Evolutionary conservation across 1,284 basidiomycete genomes (phyloP), one percentile per base, ranked within the genome.

Genomic region (Cerrena zonata): DNA sequence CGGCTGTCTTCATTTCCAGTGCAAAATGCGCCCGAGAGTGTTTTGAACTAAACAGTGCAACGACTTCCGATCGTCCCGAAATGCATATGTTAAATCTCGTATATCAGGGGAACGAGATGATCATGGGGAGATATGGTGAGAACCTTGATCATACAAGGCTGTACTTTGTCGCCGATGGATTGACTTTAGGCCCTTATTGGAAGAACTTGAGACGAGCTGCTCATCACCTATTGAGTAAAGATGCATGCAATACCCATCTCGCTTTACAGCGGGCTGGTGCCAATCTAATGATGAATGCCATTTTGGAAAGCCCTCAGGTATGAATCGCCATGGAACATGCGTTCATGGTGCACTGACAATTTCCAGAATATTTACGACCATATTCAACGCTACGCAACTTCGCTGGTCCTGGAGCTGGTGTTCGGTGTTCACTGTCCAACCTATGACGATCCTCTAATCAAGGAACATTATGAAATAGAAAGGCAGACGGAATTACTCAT

Each of bases 211-310:
- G 48, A n/a, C 49, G 49, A 13, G 42, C 34, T 3, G 15, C 44
- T 10, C 43, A 36, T 23, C 26, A 45, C 13, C 11, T 40, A 23
- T 30, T 53, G 5, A 25, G 40, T 2, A 12, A 26, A 15, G 34
- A 45, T 19, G 52, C 34, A 2, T 46, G 52, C 38, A 43, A 24
- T 22, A 23, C 50, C 27, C 58, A 61, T 51, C 50, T 59, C 13
- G 56, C 56, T 15, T 59, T 60, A 23, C 61, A 64, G 52, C 51
- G 52, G 2, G 62, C 65, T 2, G 69, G 69, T 56, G 50, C 49
- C 11, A 44, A 43, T 18, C 48, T 50, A 36, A 25, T 53, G 25
- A 50, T 53, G 52, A 50, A 49, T 36, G 52, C 45, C 24, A 12
- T 53, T 3, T 30, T 66, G 37, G 53, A 57, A 13, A 53, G 57